phyloP scores from a whole-genome alignment of 2,329 filamentous ascomycete species.

The Paraconiothyrium sp. region DNA sequence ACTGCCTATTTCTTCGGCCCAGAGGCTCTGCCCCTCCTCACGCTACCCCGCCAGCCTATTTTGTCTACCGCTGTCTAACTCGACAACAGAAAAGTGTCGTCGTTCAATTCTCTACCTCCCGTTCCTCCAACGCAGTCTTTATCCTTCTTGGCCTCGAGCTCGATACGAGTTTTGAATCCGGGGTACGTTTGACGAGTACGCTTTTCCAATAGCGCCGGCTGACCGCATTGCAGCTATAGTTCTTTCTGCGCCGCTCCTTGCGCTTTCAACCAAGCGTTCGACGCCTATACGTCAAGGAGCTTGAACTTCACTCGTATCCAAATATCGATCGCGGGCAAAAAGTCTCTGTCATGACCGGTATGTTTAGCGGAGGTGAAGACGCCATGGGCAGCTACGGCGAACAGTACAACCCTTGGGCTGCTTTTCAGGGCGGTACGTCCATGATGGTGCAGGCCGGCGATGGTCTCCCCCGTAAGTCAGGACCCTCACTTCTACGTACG shows the following conservation, averaged over 20 bases:
- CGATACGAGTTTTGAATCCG: not conserved
- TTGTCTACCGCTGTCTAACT: not conserved
- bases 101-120: not conserved
- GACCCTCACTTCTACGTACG: not conserved
- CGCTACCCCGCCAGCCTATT: not conserved
- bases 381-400: not conserved
- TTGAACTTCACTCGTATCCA: not conserved
- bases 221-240: not conserved
- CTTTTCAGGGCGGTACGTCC: not conserved
- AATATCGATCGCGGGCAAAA: not conserved
- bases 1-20: slow-evolving; percentile 1
- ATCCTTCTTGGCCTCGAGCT: not conserved
- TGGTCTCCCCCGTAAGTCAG: not conserved
- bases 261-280: not conserved
- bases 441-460: not conserved
- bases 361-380: not conserved
- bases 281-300: not conserved
- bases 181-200: not conserved
- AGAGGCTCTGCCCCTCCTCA: not conserved
- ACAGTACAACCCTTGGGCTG: not conserved
- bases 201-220: not conserved
- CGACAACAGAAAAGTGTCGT: not conserved
- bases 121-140: not conserved
- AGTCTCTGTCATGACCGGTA: not conserved
- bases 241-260: not conserved